A percentile compares a stretch with the other conserved stretches of the same genome.
Evolutionary conservation across 371 early-diverging fungal species (phyloP).

Genomic region (Fennellomyces sp.): DNA sequence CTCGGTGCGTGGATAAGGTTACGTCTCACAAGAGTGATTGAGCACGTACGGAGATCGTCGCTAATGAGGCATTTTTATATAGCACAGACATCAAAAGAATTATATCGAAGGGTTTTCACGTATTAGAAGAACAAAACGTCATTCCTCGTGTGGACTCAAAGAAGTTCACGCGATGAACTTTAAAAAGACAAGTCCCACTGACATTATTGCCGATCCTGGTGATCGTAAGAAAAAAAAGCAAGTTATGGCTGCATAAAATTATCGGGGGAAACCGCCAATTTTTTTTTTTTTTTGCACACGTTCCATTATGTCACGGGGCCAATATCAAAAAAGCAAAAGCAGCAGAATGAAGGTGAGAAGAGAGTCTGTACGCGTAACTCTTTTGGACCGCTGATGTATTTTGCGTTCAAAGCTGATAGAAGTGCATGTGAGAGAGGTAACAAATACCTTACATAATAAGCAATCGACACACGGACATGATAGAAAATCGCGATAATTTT

Average conservation of each 20-base stretch:
- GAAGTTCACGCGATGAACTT: not conserved
- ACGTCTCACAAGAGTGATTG: no score
- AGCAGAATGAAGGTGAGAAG: not conserved
- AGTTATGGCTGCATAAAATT: not conserved
- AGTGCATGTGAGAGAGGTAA: not conserved
- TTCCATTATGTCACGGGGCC: not conserved
- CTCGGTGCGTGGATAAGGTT: no score
- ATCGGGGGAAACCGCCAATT: not conserved
- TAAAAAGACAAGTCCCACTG: not conserved
- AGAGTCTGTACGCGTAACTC: not conserved
- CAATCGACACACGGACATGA: not conserved
- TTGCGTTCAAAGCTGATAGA: not conserved
- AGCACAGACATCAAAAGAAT: no score
- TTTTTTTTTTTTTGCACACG: not conserved
- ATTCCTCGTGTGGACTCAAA: no score
- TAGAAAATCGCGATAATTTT: not conserved
- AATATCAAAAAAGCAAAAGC: not conserved
- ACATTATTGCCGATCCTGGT: not conserved
- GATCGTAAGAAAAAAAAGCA: not conserved
- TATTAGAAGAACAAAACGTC: no score
- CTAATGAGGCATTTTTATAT: no score
- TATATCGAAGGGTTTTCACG: no score
- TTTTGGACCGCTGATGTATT: not conserved
- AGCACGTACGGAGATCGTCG: no score
- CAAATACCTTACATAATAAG: not conserved